phyloP scores from a whole-genome alignment of 202 grass and related monocot species.

The Hordeum pubiflorum region DNA sequence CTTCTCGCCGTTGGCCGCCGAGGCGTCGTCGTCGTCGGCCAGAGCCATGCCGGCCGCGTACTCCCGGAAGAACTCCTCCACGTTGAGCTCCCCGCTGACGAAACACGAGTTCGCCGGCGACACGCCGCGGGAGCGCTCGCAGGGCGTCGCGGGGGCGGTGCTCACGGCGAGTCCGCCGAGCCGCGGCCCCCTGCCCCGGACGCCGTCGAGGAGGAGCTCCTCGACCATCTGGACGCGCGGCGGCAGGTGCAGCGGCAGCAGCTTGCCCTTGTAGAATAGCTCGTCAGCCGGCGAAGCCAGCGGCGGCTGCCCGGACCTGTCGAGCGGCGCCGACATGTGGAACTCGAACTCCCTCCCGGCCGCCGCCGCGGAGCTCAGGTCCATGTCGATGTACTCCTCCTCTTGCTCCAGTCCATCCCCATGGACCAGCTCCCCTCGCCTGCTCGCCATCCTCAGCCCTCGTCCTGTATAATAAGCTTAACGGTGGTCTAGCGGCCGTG shows the following conservation, averaged over 20 bases:
- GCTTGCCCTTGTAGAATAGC: conserved; percentile 94
- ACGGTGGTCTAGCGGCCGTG: no score
- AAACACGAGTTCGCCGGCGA: conserved; percentile 49
- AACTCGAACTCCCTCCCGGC: conserved; percentile 59
- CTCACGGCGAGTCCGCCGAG: background rate
- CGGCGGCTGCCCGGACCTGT: conserved; percentile 13
- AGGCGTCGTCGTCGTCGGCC: background rate
- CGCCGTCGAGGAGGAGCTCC: conserved; percentile 48
- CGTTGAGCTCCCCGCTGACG: conserved; percentile 50
- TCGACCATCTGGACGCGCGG: conserved; percentile 71
- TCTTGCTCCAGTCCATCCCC: conserved; percentile 12
- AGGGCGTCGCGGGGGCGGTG: conserved; percentile 61
- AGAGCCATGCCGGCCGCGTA: conserved; percentile 25
- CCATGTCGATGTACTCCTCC: conserved; percentile 97
- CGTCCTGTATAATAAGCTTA: no score
- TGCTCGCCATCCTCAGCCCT: conserved; percentile 19
- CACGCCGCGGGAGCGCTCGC: conserved; percentile 53
- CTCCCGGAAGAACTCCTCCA: conserved; percentile 66
- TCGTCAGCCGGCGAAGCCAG: conserved; percentile 65
- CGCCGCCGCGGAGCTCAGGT: conserved; percentile 28
- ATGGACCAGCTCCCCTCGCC: background rate
- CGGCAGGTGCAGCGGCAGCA: conserved; percentile 75
- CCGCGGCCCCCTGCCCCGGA: background rate
- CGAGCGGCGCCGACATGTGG: conserved; percentile 43
- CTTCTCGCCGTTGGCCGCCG: conserved; percentile 19